Evolutionary conservation across 768 basidiomycete genomes (phyloP).

Genomic region (Coprinopsis sp.): DNA sequence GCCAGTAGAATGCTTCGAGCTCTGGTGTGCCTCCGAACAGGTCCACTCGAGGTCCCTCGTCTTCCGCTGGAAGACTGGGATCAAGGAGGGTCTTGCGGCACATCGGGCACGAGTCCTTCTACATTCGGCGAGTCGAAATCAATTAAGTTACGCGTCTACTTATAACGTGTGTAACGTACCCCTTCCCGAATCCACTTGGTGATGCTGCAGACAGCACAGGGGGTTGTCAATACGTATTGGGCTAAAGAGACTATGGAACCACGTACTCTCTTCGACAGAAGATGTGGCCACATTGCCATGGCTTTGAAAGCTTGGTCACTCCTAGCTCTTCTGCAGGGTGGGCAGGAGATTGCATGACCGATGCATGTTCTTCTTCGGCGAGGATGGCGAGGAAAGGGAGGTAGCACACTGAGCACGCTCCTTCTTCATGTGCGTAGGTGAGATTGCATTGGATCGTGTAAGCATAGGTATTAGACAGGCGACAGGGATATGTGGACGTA

Average conservation of each 20-base stretch:
- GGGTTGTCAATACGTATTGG: neutral
- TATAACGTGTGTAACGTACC: slow-evolving; percentile 31
- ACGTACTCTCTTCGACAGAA: slow-evolving; percentile 76
- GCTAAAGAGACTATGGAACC: neutral
- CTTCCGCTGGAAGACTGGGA: neutral
- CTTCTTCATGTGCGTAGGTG: slow-evolving; percentile 39
- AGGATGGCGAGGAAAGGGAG: slow-evolving; percentile 62
- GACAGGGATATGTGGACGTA: neutral
- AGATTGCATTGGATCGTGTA: neutral
- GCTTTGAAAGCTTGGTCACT: slow-evolving; percentile 53
- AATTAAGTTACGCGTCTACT: neutral
- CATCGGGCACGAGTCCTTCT: slow-evolving; percentile 15
- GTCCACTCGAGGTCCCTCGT: neutral
- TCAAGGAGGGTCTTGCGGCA: slow-evolving; percentile 13
- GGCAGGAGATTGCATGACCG: slow-evolving; percentile 76
- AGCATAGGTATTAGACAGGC: neutral
- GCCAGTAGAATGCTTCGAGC: too few relatives aligned
- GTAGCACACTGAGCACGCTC: slow-evolving; percentile 72
- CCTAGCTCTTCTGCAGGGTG: slow-evolving; percentile 66
- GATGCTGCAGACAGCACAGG: slow-evolving; percentile 39
- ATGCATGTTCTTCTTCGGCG: slow-evolving; percentile 69
- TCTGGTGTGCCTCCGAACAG: neutral
- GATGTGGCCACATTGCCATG: slow-evolving; percentile 60
- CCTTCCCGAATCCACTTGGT: slow-evolving; percentile 57
- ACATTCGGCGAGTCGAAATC: neutral